These are phyloP conservation scores for Mycena chlorophos DNA, from an alignment of 768 basidiomycete genomes.

Conservation along the genomic window DNA sequence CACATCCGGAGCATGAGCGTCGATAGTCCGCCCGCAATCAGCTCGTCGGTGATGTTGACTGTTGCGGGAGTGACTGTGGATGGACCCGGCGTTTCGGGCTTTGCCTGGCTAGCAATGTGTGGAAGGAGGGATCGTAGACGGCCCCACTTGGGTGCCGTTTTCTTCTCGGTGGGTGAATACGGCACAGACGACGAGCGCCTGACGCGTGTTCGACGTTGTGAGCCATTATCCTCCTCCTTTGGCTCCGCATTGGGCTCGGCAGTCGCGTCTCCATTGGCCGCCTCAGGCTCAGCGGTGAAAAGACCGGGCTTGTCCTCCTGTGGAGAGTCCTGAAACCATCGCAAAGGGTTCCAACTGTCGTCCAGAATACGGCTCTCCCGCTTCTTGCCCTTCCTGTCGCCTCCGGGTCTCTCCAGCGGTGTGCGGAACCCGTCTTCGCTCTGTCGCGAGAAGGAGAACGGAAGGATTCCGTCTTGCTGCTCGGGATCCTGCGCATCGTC, in stretches of 20 bases:
- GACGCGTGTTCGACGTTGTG: slow-evolving; percentile 6
- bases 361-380: slow-evolving; percentile 49
- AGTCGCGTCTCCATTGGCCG: background rate
- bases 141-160: slow-evolving; percentile 51
- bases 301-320: slow-evolving; percentile 44
- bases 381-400: slow-evolving; percentile 57
- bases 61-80: slow-evolving; percentile 51
- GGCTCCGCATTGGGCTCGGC: slow-evolving; percentile 9
- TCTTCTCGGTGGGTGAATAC: slow-evolving; percentile 29
- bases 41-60: slow-evolving; percentile 81
- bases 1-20: slow-evolving; percentile 77
- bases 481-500: slow-evolving; percentile 9
- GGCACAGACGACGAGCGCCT: slow-evolving; percentile 28
- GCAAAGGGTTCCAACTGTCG: slow-evolving; percentile 54
- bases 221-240: slow-evolving; percentile 7
- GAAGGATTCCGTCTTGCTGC: slow-evolving; percentile 12
- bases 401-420: slow-evolving; percentile 27
- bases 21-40: slow-evolving; percentile 78
- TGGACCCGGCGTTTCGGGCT: slow-evolving; percentile 37
- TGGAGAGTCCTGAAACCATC: slow-evolving; percentile 56
- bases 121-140: slow-evolving; percentile 68
- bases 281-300: slow-evolving; percentile 10
- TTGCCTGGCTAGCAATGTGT: slow-evolving; percentile 43
- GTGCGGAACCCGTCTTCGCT: slow-evolving; percentile 29
- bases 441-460: slow-evolving; percentile 8